Conservation (phyloP, 495 filamentous ascomycete genomes). For the Penicillium roqueforti region DNA sequence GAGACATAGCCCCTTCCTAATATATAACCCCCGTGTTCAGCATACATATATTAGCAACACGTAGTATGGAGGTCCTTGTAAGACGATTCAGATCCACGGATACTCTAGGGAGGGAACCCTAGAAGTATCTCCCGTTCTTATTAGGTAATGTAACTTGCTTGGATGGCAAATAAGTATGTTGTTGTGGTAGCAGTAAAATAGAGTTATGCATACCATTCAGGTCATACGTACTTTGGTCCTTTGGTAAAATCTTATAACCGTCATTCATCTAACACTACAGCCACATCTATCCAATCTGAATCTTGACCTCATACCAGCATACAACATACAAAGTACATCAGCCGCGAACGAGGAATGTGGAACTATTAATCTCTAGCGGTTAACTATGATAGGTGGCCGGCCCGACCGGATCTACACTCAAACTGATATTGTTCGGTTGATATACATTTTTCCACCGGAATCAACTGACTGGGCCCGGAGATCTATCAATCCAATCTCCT, state of each 20-base stretch:
- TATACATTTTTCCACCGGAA: background rate
- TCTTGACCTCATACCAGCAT: background rate
- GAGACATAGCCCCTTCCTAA: too few relatives aligned
- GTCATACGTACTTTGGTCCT: too few relatives aligned
- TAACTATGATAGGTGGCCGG: background rate
- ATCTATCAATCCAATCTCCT: background rate
- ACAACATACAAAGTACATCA: background rate
- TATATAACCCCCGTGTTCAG: too few relatives aligned
- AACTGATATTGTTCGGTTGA: background rate
- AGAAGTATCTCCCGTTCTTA: background rate
- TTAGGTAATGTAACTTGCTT: background rate
- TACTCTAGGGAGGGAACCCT: too few relatives aligned
- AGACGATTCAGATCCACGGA: too few relatives aligned
- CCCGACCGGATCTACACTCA: background rate
- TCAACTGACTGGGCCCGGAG: background rate
- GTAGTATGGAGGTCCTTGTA: too few relatives aligned
- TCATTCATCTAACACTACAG: background rate
- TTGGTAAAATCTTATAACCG: too few relatives aligned
- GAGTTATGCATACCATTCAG: too few relatives aligned
- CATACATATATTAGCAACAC: too few relatives aligned
- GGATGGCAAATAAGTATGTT: background rate
- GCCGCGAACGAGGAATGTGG: background rate
- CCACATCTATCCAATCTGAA: background rate
- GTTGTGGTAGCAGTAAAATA: background rate
- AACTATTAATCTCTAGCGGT: background rate